phyloP scores from a whole-genome alignment of 2,329 filamentous ascomycete species.

The Alternaria triticina region DNA sequence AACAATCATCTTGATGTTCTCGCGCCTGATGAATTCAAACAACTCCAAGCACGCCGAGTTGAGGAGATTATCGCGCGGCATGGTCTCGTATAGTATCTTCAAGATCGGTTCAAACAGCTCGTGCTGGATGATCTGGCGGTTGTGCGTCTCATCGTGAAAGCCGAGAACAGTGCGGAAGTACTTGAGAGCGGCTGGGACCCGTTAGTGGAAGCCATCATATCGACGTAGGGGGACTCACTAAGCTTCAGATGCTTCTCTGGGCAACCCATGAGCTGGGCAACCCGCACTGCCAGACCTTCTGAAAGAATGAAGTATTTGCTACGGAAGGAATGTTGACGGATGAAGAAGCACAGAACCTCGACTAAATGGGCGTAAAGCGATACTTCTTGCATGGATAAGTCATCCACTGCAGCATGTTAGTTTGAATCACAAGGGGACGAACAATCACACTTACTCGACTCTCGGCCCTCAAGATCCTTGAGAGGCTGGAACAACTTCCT shows the following conservation, averaged over 20 bases:
- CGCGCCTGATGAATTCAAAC: slow-evolving; percentile 82
- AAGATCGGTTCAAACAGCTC: slow-evolving; percentile 84
- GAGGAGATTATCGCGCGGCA: slow-evolving; percentile 90
- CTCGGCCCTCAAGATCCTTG: slow-evolving; percentile 74
- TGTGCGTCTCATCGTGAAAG: slow-evolving; percentile 89
- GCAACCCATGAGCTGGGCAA: slow-evolving; percentile 81
- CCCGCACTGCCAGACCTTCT: slow-evolving; percentile 77
- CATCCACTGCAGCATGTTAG: slow-evolving; percentile 62
- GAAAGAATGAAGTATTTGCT: slow-evolving; percentile 87
- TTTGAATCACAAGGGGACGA: not conserved
- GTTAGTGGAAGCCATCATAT: slow-evolving; percentile 12
- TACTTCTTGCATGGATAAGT: slow-evolving; percentile 81
- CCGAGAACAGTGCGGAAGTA: slow-evolving; percentile 89
- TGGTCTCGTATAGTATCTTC: slow-evolving; percentile 80
- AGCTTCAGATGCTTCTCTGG: slow-evolving; percentile 93
- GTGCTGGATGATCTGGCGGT: slow-evolving; percentile 81
- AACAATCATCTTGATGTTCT: slow-evolving; percentile 71
- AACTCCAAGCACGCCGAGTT: slow-evolving; percentile 94
- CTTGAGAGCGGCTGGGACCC: slow-evolving; percentile 76
- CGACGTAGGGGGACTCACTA: slow-evolving; percentile 60
- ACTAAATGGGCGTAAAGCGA: slow-evolving; percentile 91
- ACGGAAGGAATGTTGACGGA: slow-evolving; percentile 84
- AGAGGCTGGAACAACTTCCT: slow-evolving; percentile 86
- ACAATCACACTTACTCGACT: slow-evolving; percentile 53
- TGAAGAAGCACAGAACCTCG: slow-evolving; percentile 92